Conservation (phyloP, 345 rosid genomes). For the Passiflora organensis region DNA sequence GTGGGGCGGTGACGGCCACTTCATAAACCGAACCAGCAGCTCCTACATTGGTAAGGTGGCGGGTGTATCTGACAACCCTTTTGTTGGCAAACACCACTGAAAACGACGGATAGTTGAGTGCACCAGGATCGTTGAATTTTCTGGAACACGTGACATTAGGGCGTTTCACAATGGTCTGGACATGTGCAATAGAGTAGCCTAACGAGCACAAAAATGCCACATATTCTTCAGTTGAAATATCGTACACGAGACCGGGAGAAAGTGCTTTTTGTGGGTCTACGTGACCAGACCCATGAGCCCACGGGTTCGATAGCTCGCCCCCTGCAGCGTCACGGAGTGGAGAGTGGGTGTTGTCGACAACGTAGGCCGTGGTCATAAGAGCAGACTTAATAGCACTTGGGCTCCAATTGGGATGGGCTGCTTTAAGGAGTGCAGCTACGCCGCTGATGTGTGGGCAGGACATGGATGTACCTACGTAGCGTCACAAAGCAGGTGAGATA, state of each 20-base stretch:
- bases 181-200: slow-evolving; percentile 51
- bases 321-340: slow-evolving; percentile 61
- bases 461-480: slow-evolving; percentile 72
- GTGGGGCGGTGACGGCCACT: slow-evolving; percentile 40
- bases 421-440: slow-evolving; percentile 73
- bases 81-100: slow-evolving; percentile 61
- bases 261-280: slow-evolving; percentile 78
- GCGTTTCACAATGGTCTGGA: slow-evolving; percentile 57
- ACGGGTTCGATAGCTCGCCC: slow-evolving; percentile 53
- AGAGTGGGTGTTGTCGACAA: slow-evolving; percentile 57
- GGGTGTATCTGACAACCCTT: slow-evolving; percentile 66
- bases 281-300: slow-evolving; percentile 79
- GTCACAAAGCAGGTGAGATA: background rate
- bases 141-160: slow-evolving; percentile 51
- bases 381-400: slow-evolving; percentile 88
- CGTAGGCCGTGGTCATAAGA: slow-evolving; percentile 41
- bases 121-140: slow-evolving; percentile 65
- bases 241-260: slow-evolving; percentile 79
- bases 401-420: slow-evolving; percentile 85
- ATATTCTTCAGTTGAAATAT: slow-evolving; percentile 61
- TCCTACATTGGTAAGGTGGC: slow-evolving; percentile 81
- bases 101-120: slow-evolving; percentile 86
- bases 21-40: slow-evolving; percentile 47
- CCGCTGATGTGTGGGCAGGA: slow-evolving; percentile 97
- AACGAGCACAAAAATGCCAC: slow-evolving; percentile 70